phyloP scores from a whole-genome alignment of 805 yeast genomes.

The Candida maesae region DNA sequence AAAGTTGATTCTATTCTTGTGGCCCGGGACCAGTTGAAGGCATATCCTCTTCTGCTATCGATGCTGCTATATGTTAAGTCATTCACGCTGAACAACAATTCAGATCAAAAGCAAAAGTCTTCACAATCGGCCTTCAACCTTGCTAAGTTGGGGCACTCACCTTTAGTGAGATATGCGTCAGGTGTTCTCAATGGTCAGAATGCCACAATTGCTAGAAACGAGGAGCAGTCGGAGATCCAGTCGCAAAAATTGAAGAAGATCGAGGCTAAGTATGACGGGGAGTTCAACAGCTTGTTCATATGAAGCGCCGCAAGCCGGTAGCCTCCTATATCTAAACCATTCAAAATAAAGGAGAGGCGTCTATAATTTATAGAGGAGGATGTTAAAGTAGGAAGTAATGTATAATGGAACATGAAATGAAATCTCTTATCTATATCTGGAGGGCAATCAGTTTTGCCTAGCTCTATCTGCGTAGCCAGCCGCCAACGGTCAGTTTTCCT shows the following conservation, averaged over 20 bases:
- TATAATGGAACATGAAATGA: too few species aligned
- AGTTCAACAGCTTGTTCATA: slow-evolving; percentile 3
- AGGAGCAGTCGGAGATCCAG: slow-evolving; percentile 26
- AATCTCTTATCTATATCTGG: too few species aligned
- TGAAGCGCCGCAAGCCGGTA: background rate
- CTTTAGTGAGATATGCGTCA: slow-evolving; percentile 23
- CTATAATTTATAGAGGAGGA: background rate
- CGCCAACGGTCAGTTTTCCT: too few species aligned
- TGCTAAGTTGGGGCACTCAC: slow-evolving; percentile 24
- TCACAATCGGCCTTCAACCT: slow-evolving; percentile 27
- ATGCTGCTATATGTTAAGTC: slow-evolving; percentile 24
- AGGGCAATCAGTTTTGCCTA: too few species aligned
- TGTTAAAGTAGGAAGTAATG: too few species aligned
- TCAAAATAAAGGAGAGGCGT: background rate
- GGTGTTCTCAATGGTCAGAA: slow-evolving; percentile 24
- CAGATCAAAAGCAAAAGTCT: slow-evolving; percentile 28
- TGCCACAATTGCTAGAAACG: slow-evolving; percentile 23
- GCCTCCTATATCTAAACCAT: too few species aligned
- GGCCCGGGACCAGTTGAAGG: slow-evolving; percentile 18
- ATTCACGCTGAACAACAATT: slow-evolving; percentile 23
- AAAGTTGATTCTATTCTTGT: slow-evolving; percentile 5
- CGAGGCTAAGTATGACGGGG: slow-evolving; percentile 1
- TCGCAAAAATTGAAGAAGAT: slow-evolving; percentile 18
- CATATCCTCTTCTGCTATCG: slow-evolving; percentile 21
- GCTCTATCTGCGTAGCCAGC: too few species aligned